These are phyloP conservation scores for Gymnopilus junonius DNA, from an alignment of 768 basidiomycete species.

Conservation along the genomic window DNA sequence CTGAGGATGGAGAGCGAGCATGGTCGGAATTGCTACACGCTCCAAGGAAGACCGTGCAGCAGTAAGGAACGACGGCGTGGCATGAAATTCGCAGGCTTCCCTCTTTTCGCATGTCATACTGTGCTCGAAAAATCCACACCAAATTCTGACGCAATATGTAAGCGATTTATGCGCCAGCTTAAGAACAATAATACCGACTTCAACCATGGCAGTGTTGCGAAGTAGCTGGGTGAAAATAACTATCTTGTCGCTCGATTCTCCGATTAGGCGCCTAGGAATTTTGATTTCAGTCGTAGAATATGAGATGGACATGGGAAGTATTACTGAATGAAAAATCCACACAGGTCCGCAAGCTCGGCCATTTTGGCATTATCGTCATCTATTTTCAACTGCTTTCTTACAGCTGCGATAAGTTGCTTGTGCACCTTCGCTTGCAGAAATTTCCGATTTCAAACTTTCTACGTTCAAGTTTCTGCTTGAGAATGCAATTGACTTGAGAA, in stretches of 20 bases:
- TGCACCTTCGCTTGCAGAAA: slow-evolving; percentile 2
- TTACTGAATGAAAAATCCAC: not conserved
- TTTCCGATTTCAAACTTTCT: not conserved
- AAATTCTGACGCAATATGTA: not conserved
- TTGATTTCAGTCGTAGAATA: not conserved
- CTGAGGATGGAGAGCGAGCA: not conserved
- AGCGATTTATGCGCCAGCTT: not conserved
- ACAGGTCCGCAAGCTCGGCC: not conserved
- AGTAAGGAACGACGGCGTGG: not conserved
- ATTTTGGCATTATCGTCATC: not conserved
- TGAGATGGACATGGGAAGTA: not conserved
- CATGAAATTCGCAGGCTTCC: not conserved
- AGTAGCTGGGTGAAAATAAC: not conserved
- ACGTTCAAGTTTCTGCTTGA: slow-evolving; percentile 2
- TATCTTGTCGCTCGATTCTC: not conserved
- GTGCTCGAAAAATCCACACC: not conserved
- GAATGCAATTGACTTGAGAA: slow-evolving; percentile 1
- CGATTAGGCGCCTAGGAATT: not conserved
- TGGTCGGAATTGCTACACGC: not conserved
- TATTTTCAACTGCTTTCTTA: not conserved
- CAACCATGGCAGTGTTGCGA: not conserved
- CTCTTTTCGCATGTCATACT: not conserved
- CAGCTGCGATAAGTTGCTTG: slow-evolving; percentile 1
- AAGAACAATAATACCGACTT: not conserved
- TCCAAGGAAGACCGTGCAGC: slow-evolving; percentile 1